Base-by-base conservation (phyloP, 208 protist species). In the Naegleria fowleri region DNA sequence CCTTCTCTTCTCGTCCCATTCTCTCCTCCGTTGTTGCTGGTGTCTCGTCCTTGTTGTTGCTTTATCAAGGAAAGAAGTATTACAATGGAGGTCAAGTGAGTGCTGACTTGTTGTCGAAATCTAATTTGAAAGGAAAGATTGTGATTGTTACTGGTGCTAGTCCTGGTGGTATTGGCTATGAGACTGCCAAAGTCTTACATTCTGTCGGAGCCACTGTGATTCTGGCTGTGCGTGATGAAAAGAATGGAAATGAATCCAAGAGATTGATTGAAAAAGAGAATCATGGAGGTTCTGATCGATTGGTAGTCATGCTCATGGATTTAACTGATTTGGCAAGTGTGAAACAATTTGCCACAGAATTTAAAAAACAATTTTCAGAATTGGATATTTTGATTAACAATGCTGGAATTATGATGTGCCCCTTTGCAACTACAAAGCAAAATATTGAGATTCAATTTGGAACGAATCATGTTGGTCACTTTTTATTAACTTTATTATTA, bases 371-470 rank as follows among this genome's bases (percentile, higher is more conserved):
- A 48, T 39, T 38, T 15, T 43, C 13, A 4, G 16, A 38, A 36
- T 48, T 58, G 13, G 55, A 76, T 36, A 25, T 90, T 90, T 36
- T 90, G 11, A 83, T 90, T 48, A 90, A 90, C 55, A 90, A 90
- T 38, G 88, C 88, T 15, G 88, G 88, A 25, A n/a, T 83, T 4
- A 83, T 83, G 52, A 76, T 83, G 52, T 33, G 52, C 5, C 43
- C 43, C 0, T 43, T 55, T 38, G 16, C 19, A 19, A 83, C 52
- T 0, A 90, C 88, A 0, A 85, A 58, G 15, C 52, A 90, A 58
- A 40, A 40, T 29, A 25, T 86, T 0, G 88, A 90, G 55, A 83
- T 85, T 25, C 88, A 90, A 48, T 90, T 76, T 40, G 87, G 87
- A n/a, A 83, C 67, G 0, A 90, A 90, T 83, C 87, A 90, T 43